Conservation (phyloP, 345 rosid species). For the Excoecaria agallocha region DNA sequence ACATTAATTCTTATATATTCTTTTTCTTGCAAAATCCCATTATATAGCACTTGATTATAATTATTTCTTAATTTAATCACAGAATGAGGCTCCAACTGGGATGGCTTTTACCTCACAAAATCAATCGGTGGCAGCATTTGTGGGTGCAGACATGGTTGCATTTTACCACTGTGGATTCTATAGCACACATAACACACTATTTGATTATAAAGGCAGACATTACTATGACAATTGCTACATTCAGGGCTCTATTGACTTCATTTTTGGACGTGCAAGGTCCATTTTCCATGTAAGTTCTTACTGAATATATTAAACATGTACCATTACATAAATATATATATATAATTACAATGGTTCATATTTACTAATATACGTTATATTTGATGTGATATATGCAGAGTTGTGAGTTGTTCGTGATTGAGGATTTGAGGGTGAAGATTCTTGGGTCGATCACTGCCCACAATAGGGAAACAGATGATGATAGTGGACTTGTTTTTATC, state of each 20-base stretch:
- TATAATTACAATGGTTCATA: too few relatives aligned
- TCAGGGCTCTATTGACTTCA: conserved; percentile 92
- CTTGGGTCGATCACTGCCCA: conserved; percentile 85
- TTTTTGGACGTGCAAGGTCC: conserved; percentile 87
- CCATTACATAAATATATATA: too few relatives aligned
- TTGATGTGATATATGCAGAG: conserved; percentile 32
- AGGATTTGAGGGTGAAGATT: conserved; percentile 66
- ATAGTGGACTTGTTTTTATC: conserved; percentile 67
- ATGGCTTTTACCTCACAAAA: conserved; percentile 89
- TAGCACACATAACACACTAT: conserved; percentile 88
- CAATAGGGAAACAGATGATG: conserved; percentile 46
- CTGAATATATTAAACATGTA: too few relatives aligned
- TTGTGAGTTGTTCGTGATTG: conserved; percentile 75
- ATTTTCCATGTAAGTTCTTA: conserved; percentile 47
- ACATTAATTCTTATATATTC: too few relatives aligned
- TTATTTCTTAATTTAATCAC: background rate
- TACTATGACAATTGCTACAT: conserved; percentile 76
- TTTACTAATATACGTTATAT: too few relatives aligned
- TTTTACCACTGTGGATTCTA: conserved; percentile 87
- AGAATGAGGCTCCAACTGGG: conserved; percentile 92
- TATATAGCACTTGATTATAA: too few relatives aligned
- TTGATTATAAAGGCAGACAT: conserved; percentile 94
- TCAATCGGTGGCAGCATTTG: conserved; percentile 89
- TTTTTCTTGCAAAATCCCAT: too few relatives aligned
- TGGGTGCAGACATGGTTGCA: conserved; percentile 72